phyloP scores from a whole-genome alignment of 164 flowering plant species.

The Amborella trichopoda region DNA sequence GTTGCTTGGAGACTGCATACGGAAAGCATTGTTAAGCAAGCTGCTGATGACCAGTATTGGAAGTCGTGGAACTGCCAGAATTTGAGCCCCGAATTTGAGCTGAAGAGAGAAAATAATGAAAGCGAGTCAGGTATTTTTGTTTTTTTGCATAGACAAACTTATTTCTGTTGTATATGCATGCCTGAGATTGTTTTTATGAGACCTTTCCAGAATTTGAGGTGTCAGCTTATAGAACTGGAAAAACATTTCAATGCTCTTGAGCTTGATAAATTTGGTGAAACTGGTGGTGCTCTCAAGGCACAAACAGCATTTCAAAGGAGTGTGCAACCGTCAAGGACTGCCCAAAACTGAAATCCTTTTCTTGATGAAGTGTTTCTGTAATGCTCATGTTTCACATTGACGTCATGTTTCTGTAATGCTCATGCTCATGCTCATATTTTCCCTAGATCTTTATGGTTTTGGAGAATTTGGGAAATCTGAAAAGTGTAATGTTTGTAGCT shows the following conservation, averaged over 20 bases:
- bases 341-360: constrained; percentile 1
- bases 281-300: constrained; percentile 16
- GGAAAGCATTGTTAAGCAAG: constrained; percentile 76
- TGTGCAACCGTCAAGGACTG: constrained; percentile 55
- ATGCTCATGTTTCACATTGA: not conserved
- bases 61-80: constrained; percentile 77
- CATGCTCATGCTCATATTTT: too few species aligned
- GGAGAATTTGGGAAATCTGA: too few species aligned
- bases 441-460: too few species aligned
- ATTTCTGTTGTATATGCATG: not conserved
- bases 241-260: constrained; percentile 85
- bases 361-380: not conserved
- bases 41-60: constrained; percentile 68
- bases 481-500: too few species aligned
- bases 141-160: not conserved
- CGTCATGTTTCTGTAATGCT: too few species aligned
- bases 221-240: constrained; percentile 65
- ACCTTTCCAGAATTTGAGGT: constrained; percentile 53
- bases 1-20: constrained; percentile 57
- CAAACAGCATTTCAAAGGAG: constrained; percentile 22
- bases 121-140: constrained; percentile 45
- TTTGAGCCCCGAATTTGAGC: constrained; percentile 75
- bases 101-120: constrained; percentile 43
- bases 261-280: constrained; percentile 58
- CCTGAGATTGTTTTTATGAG: not conserved